Conservation (phyloP, 2,329 filamentous ascomycete species). For the Ambrosiella cleistominuta region DNA sequence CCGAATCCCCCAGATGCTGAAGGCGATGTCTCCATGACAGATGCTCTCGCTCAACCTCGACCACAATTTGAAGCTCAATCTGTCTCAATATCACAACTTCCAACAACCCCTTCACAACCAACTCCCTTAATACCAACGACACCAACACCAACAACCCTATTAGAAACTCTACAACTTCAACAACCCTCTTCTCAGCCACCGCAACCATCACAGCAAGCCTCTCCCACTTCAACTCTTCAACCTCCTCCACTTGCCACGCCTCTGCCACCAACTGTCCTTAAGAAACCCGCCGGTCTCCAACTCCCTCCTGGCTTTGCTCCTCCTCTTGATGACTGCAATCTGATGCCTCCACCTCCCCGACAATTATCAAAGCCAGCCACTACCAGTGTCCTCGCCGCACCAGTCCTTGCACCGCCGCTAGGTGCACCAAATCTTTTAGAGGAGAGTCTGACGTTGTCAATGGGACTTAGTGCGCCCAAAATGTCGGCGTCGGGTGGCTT, state of each 20-base stretch:
- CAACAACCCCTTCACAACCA: background rate
- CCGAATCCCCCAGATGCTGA: background rate
- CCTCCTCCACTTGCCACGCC: background rate
- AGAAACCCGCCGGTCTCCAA: conserved; percentile 4
- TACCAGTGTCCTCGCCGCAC: conserved; percentile 22
- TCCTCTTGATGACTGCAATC: background rate
- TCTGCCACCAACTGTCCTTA: background rate
- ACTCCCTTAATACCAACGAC: background rate
- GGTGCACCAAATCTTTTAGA: conserved; percentile 10
- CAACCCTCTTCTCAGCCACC: background rate
- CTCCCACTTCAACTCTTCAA: background rate
- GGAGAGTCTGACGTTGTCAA: conserved; percentile 7
- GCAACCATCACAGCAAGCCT: background rate
- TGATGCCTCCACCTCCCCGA: conserved; percentile 8
- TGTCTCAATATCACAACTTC: background rate
- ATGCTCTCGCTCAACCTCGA: background rate
- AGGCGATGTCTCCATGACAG: conserved; percentile 4
- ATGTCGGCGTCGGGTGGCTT: conserved; percentile 10
- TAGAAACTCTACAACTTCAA: background rate
- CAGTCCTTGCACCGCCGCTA: conserved; percentile 23
- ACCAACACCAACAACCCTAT: background rate
- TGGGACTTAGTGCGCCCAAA: conserved; percentile 17
- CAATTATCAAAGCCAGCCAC: background rate
- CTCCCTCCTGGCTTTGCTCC: conserved; percentile 12
- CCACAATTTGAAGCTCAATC: background rate